phyloP scores from a whole-genome alignment of 1,139 yeast genomes.

The Yamadazyma taylorii region DNA sequence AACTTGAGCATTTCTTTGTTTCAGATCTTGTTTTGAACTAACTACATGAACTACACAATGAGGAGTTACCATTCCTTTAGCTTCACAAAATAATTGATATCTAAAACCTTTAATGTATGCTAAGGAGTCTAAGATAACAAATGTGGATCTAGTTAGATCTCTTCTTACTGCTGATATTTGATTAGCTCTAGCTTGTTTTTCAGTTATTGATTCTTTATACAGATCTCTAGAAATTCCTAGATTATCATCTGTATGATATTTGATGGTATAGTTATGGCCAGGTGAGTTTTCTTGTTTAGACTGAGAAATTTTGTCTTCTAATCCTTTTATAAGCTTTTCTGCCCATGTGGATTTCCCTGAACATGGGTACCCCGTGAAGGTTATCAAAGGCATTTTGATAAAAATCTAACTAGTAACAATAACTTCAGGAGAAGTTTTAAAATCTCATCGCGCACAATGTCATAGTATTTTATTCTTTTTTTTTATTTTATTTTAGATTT shows the following conservation, averaged over 20 bases:
- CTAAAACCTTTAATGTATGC: conserved; percentile 94
- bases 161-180: conserved; percentile 90
- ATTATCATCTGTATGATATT: conserved; percentile 73
- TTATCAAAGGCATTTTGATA: conserved; percentile 71
- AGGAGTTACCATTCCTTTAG: conserved; percentile 79
- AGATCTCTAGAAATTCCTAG: conserved; percentile 69
- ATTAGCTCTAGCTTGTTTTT: conserved; percentile 78
- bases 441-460: conserved; percentile 5
- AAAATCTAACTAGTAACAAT: background rate
- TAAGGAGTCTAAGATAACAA: conserved; percentile 82
- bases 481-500: too few relatives aligned
- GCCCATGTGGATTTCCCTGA: conserved; percentile 86
- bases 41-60: conserved; percentile 82
- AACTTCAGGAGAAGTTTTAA: too few relatives aligned
- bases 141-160: conserved; percentile 62
- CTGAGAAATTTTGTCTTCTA: conserved; percentile 48
- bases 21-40: conserved; percentile 61
- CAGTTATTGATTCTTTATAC: conserved; percentile 68
- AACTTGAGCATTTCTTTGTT: conserved; percentile 53
- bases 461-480: too few relatives aligned
- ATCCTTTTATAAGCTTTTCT: conserved; percentile 42
- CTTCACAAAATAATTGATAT: conserved; percentile 91
- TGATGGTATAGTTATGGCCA: conserved; percentile 58
- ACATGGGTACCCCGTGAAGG: conserved; percentile 82
- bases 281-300: conserved; percentile 38